These are phyloP conservation scores for Hymenoscyphus repandus DNA, from an alignment of 2,329 filamentous ascomycete genomes.

Conservation along the genomic window DNA sequence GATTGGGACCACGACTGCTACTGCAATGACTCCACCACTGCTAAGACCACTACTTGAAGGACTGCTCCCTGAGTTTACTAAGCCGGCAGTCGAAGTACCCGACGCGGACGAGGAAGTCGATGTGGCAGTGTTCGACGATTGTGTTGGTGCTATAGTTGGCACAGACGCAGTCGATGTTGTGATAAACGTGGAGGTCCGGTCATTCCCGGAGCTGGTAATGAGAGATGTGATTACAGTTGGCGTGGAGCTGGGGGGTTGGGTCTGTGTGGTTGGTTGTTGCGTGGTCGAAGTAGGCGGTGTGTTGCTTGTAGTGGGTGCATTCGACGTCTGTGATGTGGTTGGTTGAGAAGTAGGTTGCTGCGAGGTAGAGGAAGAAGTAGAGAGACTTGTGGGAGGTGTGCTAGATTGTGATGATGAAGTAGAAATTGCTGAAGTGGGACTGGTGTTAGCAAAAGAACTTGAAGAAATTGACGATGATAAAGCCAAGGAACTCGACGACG, in stretches of 20 bases:
- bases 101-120: conserved; percentile 22
- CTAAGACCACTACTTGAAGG: conserved; percentile 36
- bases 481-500: conserved; percentile 13
- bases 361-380: too few relatives aligned
- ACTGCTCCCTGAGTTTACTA: conserved; percentile 7
- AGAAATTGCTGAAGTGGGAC: conserved; percentile 17
- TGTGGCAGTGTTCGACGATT: conserved; percentile 10
- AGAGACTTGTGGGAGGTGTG: conserved; percentile 5
- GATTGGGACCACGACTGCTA: conserved; percentile 92
- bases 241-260: conserved; percentile 15
- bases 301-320: conserved; percentile 8
- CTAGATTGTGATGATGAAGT: conserved; percentile 12
- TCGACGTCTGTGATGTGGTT: not conserved
- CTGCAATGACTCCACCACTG: conserved; percentile 70
- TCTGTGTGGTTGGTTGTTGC: conserved; percentile 12
- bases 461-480: conserved; percentile 10
- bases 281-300: conserved; percentile 19
- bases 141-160: not conserved
- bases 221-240: conserved; percentile 13
- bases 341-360: conserved; percentile 2
- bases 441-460: conserved; percentile 28
- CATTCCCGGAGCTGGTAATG: conserved; percentile 6
- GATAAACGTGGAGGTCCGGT: not conserved
- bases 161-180: conserved; percentile 10
- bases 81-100: conserved; percentile 18